Evolutionary conservation across 2,329 filamentous ascomycete genomes (phyloP), one percentile per base, ranked within the genome.

Genomic region (Xylaria multiplex): DNA sequence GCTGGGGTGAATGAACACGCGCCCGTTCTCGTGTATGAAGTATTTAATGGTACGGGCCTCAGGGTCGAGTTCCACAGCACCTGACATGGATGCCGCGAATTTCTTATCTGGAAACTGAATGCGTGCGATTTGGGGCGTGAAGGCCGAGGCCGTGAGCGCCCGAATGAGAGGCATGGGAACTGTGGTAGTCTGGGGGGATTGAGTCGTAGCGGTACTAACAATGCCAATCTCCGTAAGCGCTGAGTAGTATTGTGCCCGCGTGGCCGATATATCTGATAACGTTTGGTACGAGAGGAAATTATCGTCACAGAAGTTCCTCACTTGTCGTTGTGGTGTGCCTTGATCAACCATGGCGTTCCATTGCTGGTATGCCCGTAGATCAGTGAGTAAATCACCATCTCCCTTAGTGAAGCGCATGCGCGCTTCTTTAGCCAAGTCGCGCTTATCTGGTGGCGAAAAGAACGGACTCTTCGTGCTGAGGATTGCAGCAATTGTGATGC

Each of bases 101-200:
- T 97, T 98, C 82, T 97, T 97, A 80, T 97, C 93, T 0, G 96
- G 96, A 72, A 97, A 93, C 70, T 93, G 91, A 76, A 99, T 97
- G 59, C 94, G 89, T 14, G 93, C 93, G 70, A 97, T 89, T 79
- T 98, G 95, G 0, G 96, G 96, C 35, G 88, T 87, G 77, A 93
- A 93, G 2, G 91, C 89, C 3, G 90, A 90, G 3, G 91, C 91
- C 30, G 92, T 86, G 27, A 93, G 81, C 1, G 90, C 91, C 24
- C 91, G 88, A 22, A 93, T 81, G 30, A 93, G 84, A 14, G 84
- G 78, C 19, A 77, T 75, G 11, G 80, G 81, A 9, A 76, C 71
- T 13, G 61, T 8, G 6, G 16, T 27, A 42, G 65, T 48, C 72
- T 67, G 40, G 63, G 61, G 27, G 46, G 72, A 64, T 61, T 79